Conservation (phyloP, 305 asterid species). For the Solanum hybrid region DNA sequence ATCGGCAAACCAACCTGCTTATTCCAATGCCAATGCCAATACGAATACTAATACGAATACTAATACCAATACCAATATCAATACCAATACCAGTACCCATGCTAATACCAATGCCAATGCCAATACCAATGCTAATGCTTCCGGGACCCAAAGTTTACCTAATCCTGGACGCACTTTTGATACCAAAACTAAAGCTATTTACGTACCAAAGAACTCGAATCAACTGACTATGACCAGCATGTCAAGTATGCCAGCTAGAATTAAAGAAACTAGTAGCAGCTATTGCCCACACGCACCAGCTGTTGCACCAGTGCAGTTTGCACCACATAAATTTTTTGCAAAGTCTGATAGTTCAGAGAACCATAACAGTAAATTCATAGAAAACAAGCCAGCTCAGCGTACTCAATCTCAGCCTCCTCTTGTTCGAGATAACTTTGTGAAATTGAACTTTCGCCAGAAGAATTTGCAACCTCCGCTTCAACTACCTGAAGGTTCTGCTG, state of each 20-base stretch:
- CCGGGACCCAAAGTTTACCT: conserved; percentile 10
- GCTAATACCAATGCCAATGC: neutral
- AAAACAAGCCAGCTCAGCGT: neutral
- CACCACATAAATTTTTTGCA: conserved; percentile 9
- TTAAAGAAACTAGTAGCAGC: conserved; percentile 5
- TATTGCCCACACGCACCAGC: conserved; percentile 15
- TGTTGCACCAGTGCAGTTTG: conserved; percentile 11
- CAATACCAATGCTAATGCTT: neutral
- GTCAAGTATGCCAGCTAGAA: conserved; percentile 14
- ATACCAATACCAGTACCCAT: neutral
- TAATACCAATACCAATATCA: neutral
- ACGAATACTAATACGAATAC: neutral
- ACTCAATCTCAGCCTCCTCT: conserved; percentile 8
- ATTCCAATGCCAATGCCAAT: neutral
- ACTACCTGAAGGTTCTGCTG: conserved; percentile 14
- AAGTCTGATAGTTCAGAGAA: conserved; percentile 10
- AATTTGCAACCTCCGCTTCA: conserved; percentile 11
- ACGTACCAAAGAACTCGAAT: conserved; percentile 7
- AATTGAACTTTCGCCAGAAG: neutral
- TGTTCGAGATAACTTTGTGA: conserved; percentile 11
- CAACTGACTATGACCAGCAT: conserved; percentile 11
- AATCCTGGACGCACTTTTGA: conserved; percentile 5
- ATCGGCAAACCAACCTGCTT: neutral
- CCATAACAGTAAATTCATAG: neutral
- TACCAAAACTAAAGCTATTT: neutral